Evolutionary conservation across 352 stramenopile species (phyloP), one percentile per base, ranked within the genome.

Genomic region (Pythium pectinolyticum): DNA sequence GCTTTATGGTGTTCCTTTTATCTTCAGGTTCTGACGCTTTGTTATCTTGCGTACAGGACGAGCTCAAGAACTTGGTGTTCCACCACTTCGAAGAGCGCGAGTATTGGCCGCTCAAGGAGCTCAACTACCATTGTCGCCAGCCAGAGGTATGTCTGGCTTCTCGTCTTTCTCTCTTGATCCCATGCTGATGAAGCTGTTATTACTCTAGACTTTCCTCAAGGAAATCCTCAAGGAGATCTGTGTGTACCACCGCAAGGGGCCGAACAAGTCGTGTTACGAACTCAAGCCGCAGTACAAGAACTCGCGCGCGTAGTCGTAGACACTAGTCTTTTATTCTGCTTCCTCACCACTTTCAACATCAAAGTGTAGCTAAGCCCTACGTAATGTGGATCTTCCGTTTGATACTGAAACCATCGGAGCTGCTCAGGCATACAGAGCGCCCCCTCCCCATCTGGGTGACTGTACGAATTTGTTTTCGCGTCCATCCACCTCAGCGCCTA

Each of bases 231-330:
- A 92, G 67, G 86, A 95, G 54, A 95, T 95, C 50, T 95, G 86
- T 70, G 74, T 89, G 39, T 95, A 95, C 71, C 84, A 94, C 65
- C 85, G 85, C 70, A 94, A 92, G 70, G 84, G 84, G 9, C 86
- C 86, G 5, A 95, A 95, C 82, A 95, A 95, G 63, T 93, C 82
- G 64, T 94, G 85, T 75, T 94, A 95, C 77, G 86, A 95, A 70
- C 73, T 95, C 32, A 92, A 94, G 66, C 78, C 84, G 31, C 84
- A 95, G 67, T 93, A 92, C 83, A 95, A 95, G 71, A 84, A 91
- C 67, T 72, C 59, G 53, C 66, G 66, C 31, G 58, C 66, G 24
- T 72, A 72, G 20, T 24, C 27, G 71, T 73, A 19, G 32, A 54
- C 66, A 31, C 79, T 78, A 14, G 27, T 61, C 41, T 46, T 61